phyloP scores from a whole-genome alignment of 495 filamentous ascomycete species.

The Tuber borchii region DNA sequence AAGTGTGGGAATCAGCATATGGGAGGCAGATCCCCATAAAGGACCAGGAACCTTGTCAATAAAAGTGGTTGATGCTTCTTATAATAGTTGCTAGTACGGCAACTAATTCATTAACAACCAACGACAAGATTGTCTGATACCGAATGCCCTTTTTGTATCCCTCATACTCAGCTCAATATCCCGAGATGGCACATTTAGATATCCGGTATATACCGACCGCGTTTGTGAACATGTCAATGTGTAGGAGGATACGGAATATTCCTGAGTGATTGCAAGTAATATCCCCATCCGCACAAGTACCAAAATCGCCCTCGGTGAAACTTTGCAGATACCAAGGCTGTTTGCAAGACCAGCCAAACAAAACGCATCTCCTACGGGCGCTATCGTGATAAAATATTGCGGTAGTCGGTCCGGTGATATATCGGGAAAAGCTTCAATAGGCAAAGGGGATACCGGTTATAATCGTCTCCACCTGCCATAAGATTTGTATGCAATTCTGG shows the following conservation, averaged over 20 bases:
- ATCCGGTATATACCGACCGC: neutral
- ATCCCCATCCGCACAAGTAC: neutral
- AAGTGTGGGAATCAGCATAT: no score
- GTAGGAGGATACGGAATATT: neutral
- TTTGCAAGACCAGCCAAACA: neutral
- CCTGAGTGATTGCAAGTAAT: neutral
- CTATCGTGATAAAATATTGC: neutral
- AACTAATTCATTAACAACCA: no score
- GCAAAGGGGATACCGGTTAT: neutral
- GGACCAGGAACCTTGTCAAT: neutral
- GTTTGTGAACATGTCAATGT: neutral
- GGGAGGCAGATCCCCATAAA: neutral
- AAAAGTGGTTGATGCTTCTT: neutral
- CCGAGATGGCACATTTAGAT: neutral
- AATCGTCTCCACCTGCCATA: neutral
- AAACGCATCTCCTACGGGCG: neutral
- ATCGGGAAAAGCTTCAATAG: neutral
- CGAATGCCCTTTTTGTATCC: neutral
- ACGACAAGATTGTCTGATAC: no score
- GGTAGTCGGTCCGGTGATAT: neutral
- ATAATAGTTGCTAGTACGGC: no score
- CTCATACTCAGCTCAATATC: neutral
- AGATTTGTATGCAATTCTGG: neutral
- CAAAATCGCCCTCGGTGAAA: neutral
- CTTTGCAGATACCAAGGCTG: neutral